A percentile compares a stretch with the other conserved stretches of the same genome.
Conservation (phyloP, 768 basidiomycete species). For the Amanita polypyramis region DNA sequence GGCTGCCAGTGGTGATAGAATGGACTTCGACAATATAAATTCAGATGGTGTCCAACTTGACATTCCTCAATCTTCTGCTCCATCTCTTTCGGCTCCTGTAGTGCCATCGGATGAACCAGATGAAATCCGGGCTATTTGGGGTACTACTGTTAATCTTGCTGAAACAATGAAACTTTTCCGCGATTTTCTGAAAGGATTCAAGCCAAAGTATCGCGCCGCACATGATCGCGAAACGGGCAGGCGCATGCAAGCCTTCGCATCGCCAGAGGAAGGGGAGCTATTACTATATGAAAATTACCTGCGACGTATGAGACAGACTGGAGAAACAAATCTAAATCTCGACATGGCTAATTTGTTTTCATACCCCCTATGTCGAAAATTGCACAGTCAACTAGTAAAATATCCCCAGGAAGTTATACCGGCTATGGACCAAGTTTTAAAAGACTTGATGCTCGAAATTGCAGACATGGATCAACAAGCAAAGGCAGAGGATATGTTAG, state of each 20-base stretch:
- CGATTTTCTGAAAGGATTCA: constrained; percentile 86
- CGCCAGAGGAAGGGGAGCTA: constrained; percentile 59
- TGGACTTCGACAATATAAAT: constrained; percentile 25
- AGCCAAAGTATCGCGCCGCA: constrained; percentile 74
- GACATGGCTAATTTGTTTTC: constrained; percentile 81
- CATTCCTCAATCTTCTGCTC: constrained; percentile 43
- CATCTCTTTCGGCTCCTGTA: constrained; percentile 47
- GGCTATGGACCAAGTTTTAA: constrained; percentile 93
- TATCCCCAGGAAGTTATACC: constrained; percentile 98
- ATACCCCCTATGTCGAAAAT: constrained; percentile 75
- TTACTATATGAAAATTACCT: constrained; percentile 74
- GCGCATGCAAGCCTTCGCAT: constrained; percentile 35
- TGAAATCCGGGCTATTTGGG: constrained; percentile 92
- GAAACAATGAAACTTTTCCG: constrained; percentile 89
- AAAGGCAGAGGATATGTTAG: constrained; percentile 67
- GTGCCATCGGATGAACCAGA: constrained; percentile 64
- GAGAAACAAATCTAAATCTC: constrained; percentile 88
- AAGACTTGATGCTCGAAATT: constrained; percentile 84
- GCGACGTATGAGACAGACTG: constrained; percentile 79
- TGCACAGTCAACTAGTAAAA: constrained; percentile 75
- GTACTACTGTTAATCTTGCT: constrained; percentile 86
- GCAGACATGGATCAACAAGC: constrained; percentile 73
- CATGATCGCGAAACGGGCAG: constrained; percentile 59
- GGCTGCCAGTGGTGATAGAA: constrained; percentile 17
- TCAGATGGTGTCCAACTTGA: constrained; percentile 52